These are phyloP conservation scores for Tetrapisispora arboricola DNA, from an alignment of 805 yeast species.

Conservation along the genomic window DNA sequence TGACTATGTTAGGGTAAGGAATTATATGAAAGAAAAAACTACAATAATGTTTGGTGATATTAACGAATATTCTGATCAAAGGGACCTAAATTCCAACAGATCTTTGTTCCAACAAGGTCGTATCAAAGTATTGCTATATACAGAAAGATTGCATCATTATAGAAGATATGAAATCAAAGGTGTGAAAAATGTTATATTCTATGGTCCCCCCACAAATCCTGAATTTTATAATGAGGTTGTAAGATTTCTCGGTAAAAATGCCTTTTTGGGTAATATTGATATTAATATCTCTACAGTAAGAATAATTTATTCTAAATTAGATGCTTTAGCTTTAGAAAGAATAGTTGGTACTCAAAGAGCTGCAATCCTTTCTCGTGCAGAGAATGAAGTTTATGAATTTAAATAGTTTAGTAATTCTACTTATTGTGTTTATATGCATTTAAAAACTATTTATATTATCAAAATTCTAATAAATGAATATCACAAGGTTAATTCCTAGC, in stretches of 20 bases:
- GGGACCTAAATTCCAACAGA: conserved; percentile 63
- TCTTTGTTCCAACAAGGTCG: conserved; percentile 55
- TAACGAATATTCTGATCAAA: conserved; percentile 72
- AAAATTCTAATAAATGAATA: background rate
- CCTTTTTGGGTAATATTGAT: conserved; percentile 41
- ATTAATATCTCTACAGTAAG: conserved; percentile 48
- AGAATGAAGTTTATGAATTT: conserved; percentile 69
- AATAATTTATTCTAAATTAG: conserved; percentile 67
- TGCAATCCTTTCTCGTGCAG: conserved; percentile 57
- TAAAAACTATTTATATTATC: background rate
- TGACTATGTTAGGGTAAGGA: conserved; percentile 72
- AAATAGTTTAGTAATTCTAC: conserved; percentile 26
- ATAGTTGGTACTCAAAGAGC: conserved; percentile 72
- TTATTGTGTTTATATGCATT: background rate
- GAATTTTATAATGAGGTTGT: conserved; percentile 69
- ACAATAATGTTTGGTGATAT: conserved; percentile 56
- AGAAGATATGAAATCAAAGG: conserved; percentile 79
- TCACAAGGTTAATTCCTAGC: too few relatives aligned
- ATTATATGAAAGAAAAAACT: conserved; percentile 47
- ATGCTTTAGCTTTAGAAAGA: conserved; percentile 66
- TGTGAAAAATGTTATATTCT: conserved; percentile 71
- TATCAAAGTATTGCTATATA: conserved; percentile 66
- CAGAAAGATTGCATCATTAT: conserved; percentile 90
- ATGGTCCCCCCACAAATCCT: conserved; percentile 79
- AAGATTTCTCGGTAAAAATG: conserved; percentile 52